phyloP scores from a whole-genome alignment of 228 moss, liverwort and hornwort species.

The Sphagnum fallax region DNA sequence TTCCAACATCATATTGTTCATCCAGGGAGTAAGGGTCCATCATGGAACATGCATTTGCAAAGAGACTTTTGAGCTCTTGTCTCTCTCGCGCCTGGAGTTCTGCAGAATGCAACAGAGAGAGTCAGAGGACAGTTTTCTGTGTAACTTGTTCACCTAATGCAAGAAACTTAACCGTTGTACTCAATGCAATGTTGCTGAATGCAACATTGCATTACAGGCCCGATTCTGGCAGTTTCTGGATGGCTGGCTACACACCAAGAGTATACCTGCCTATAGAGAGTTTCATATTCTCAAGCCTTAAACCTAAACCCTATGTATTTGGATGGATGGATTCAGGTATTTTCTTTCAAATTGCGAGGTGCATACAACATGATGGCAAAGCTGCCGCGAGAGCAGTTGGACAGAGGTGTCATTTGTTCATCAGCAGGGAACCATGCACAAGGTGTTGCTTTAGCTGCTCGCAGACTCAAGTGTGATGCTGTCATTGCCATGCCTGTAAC shows the following conservation, averaged over 20 bases:
- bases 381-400: conserved; percentile 47
- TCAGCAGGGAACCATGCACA: conserved; percentile 98
- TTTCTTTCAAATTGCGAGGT: conserved; percentile 91
- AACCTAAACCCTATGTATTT: background rate
- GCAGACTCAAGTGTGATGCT: conserved; percentile 67
- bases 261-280: background rate
- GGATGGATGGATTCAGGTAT: conserved; percentile 27
- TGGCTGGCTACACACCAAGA: background rate
- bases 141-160: background rate
- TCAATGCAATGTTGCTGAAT: background rate
- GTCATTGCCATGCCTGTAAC: conserved; percentile 89
- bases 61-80: background rate
- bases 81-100: background rate
- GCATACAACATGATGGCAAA: conserved; percentile 98
- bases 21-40: too few species aligned
- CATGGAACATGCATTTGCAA: too few species aligned
- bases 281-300: background rate
- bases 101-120: background rate
- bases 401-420: conserved; percentile 77
- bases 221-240: background rate
- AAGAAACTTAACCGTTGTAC: background rate
- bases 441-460: conserved; percentile 81
- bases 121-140: background rate
- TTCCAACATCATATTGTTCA: too few species aligned
- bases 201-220: too few species aligned